Conservation (phyloP, 2,329 filamentous ascomycete genomes). For the Venturia effusa region DNA sequence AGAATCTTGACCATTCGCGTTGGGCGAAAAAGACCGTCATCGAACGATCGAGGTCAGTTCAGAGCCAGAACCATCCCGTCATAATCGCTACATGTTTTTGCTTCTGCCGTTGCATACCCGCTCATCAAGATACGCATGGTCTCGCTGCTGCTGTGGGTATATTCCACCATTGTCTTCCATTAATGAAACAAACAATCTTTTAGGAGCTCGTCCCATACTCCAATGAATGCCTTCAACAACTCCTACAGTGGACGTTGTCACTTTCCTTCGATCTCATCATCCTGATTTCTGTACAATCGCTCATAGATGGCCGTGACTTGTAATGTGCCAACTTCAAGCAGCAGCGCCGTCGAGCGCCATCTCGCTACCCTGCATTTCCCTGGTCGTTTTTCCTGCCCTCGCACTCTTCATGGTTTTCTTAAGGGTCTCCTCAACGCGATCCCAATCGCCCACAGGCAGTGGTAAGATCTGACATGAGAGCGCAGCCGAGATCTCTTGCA, state of each 20-base stretch:
- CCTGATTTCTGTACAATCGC: neutral
- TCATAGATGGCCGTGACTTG: neutral
- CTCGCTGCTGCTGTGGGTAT: constrained; percentile 4
- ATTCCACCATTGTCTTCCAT: neutral
- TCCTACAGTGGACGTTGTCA: neutral
- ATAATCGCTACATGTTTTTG: neutral
- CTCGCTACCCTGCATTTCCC: constrained; percentile 22
- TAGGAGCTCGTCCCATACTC: neutral
- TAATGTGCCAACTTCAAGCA: neutral
- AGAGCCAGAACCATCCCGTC: neutral
- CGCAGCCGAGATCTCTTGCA: constrained; percentile 67
- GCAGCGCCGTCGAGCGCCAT: constrained; percentile 2
- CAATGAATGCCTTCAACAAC: neutral
- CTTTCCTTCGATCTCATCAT: neutral
- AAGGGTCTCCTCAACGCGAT: constrained; percentile 72
- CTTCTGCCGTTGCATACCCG: neutral
- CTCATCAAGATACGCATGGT: neutral
- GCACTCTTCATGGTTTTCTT: constrained; percentile 47
- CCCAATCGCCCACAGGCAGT: constrained; percentile 82
- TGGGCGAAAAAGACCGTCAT: neutral
- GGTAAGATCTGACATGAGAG: constrained; percentile 74
- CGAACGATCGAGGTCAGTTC: neutral
- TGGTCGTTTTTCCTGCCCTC: constrained; percentile 28
- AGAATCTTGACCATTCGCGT: too few relatives aligned
- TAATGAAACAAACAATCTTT: neutral